Evolutionary conservation across 139 green algal species (phyloP), one percentile per base, ranked within the genome.

Genomic region (Tetradesmus lagerheimii): DNA sequence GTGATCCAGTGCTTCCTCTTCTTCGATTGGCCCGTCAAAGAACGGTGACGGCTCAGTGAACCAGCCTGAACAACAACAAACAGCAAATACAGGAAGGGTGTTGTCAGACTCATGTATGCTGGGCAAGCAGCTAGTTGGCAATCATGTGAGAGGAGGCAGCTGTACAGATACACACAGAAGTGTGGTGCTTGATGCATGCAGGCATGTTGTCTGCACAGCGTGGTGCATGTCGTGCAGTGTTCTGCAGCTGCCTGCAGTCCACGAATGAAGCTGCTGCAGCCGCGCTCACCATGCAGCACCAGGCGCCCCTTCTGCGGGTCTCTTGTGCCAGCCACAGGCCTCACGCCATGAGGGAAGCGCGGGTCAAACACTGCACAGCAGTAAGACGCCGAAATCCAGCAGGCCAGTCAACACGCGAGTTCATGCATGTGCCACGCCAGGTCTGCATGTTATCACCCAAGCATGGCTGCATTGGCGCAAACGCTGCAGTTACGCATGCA

Each of bases 301-400:
- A 98, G 89, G 20, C 96, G 91, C 0, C 89, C 95, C 77, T 97
- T 78, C 9, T 88, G 86, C 14, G 96, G 94, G 85, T 98, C 95
- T 0, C 89, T 80, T 0, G 92, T 96, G 83, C 96, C 96, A 37
- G 90, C 71, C 41, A 98, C 95, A 47, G 88, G 85, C 6, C 92
- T 82, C 67, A 97, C 96, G 18, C 96, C 96, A 83, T 98, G 96
- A 35, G 96, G 96, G 25, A 97, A 92, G 20, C 96, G 92, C 29
- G 93, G 93, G 78, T 97, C 94, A 85, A 92, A 91, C 66, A 93
- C 62, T 80, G 83, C 76, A 38, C 27, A 88, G 83, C 38, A 45
- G 29, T 92, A 87, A n/a, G 57, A 81, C 76, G 47, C 71, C 81
- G 34, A n/a, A n/a, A n/a, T n/a, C n/a, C 45, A 90, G 43, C 39